Percentiles rank a stretch among this genome's conserved stretches.
phyloP scores from a whole-genome alignment of 2,329 filamentous ascomycete species.

The Diplodia intermedia region DNA sequence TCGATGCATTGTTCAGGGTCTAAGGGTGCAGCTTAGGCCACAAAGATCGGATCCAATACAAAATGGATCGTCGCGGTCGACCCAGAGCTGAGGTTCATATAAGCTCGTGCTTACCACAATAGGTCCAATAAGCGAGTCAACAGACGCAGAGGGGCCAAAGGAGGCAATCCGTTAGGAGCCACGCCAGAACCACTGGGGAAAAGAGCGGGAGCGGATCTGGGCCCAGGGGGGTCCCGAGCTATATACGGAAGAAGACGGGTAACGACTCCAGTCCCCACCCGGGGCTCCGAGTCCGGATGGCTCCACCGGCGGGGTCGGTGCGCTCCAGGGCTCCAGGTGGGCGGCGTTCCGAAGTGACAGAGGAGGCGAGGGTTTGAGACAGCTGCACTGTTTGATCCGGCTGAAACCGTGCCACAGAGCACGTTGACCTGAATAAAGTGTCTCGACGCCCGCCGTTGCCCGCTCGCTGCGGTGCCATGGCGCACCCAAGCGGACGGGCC shows the following conservation, averaged over 20 bases:
- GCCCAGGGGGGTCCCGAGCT: background rate
- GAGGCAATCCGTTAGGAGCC: background rate
- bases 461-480: background rate
- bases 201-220: background rate
- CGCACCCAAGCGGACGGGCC: background rate
- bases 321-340: background rate
- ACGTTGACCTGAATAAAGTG: background rate
- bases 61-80: background rate
- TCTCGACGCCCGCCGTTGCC: background rate
- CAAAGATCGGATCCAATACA: background rate
- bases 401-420: background rate
- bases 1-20: background rate
- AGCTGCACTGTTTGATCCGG: background rate
- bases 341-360: background rate
- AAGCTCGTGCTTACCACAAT: conserved; percentile 20
- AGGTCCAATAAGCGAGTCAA: conserved; percentile 13
- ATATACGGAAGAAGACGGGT: conserved; percentile 11
- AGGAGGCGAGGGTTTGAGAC: background rate
- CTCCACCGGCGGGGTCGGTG: conserved; percentile 23
- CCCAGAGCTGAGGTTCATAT: conserved; percentile 3
- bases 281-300: conserved; percentile 22
- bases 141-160: background rate
- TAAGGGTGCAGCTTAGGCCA: background rate
- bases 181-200: too few species aligned
- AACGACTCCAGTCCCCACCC: conserved; percentile 9